Base-by-base conservation (phyloP, 768 basidiomycete species). In the Panus rudis region DNA sequence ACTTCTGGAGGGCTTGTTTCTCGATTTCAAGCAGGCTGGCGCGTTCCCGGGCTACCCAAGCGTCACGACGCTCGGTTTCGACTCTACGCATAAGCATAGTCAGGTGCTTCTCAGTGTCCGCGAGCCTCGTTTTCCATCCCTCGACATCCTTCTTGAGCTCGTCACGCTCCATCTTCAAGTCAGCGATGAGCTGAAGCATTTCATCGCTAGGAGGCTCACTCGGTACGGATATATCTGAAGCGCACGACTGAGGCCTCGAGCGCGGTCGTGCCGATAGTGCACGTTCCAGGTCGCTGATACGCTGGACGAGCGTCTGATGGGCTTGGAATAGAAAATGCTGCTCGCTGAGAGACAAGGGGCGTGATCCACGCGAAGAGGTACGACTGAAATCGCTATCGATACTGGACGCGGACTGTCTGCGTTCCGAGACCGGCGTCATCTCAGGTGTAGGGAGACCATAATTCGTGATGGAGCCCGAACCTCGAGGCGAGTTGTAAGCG, bases 151-250 rank as follows among this genome's bases (percentile, higher is more conserved):
- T 78, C 60, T 83, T 84, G 39, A 97, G 69, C 46, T 91, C 84
- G 54, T 98, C 93, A 23, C 93, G 72, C 63, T 97, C 92, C 11
- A 81, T 73, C 60, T 92, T 91, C 53, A 90, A 71, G 57, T 89
- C 87, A 3, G 81, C 70, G 41, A 91, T 69, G 27, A 86, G 71
- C 51, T 73, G 71, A 30, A 89, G 64, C 76, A 91, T 81, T 65
- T 91, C 90, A 52, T 91, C 86, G 46, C 67, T 78, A 5, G 82
- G 80, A 45, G 76, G 80, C 39, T 64, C 61, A 21, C 51, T 47
- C 48, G 55, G 39, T 55, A 65, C 62, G 19, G 62, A 54, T 27
- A 66, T 54, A 26, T 73, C 62, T 13, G 84, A 85, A 45, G 64
- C 56, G 26, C 70, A 68, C 23, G 80, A 79, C 43, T 52, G 45